Conservation (phyloP, 2,329 filamentous ascomycete genomes). For the Trichoderma atroviride region DNA sequence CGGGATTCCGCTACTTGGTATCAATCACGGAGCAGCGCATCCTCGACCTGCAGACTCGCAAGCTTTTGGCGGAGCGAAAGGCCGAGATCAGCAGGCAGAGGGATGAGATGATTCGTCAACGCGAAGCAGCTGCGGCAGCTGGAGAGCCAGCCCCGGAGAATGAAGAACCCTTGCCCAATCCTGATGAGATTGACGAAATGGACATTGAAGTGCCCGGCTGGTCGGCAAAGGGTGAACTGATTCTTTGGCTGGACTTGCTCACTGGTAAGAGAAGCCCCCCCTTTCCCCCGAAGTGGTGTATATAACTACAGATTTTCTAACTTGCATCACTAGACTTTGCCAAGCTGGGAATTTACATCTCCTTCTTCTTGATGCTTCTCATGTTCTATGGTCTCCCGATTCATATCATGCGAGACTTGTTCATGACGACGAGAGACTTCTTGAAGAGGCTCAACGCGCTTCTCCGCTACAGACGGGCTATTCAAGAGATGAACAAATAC, state of each 20-base stretch:
- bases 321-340: slow-evolving; percentile 67
- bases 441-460: slow-evolving; percentile 87
- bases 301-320: slow-evolving; percentile 29
- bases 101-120: slow-evolving; percentile 53
- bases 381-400: slow-evolving; percentile 95
- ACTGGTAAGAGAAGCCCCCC: slow-evolving; percentile 61
- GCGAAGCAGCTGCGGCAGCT: slow-evolving; percentile 52
- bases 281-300: background rate
- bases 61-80: slow-evolving; percentile 68
- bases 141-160: slow-evolving; percentile 59
- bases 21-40: slow-evolving; percentile 78
- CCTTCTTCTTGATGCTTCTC: slow-evolving; percentile 91
- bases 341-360: slow-evolving; percentile 84
- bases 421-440: slow-evolving; percentile 91
- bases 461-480: slow-evolving; percentile 85
- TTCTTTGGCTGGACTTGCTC: slow-evolving; percentile 83
- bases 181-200: slow-evolving; percentile 85
- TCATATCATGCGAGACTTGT: slow-evolving; percentile 93
- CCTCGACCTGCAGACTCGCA: slow-evolving; percentile 70
- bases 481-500: slow-evolving; percentile 92
- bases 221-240: slow-evolving; percentile 93
- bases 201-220: slow-evolving; percentile 94
- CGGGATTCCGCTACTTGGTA: slow-evolving; percentile 75
- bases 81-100: slow-evolving; percentile 66
- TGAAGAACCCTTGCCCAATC: slow-evolving; percentile 58